Evolutionary conservation across 352 stramenopile genomes (phyloP), one percentile per base, ranked within the genome.

Genomic region (Pythium dissotocum): DNA sequence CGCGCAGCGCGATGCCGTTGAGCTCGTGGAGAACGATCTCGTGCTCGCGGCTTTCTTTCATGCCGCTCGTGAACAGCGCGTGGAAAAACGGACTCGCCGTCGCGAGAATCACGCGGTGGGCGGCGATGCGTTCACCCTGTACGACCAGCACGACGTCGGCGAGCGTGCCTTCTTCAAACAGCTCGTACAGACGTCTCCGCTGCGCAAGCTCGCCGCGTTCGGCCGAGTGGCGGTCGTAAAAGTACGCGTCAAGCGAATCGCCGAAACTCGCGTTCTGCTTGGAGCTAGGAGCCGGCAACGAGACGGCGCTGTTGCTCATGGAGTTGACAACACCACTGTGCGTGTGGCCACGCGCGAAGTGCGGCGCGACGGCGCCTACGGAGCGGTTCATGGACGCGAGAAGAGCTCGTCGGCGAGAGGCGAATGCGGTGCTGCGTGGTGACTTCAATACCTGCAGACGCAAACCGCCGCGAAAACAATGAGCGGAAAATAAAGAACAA

Each of bases 31-130:
- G 70, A n/a, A 83, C 75, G 58, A 93, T 72, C 42, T 76, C 63
- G 18, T 69, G 62, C 26, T 67, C 72, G 18, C 32, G 62, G 7
- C 75, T 83, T 61, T 93, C 85, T 35, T 81, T 80, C 85, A 93
- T 90, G 40, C 85, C 85, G 73, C 72, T 83, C 1, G 83, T 93
- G 67, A 93, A 93, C 6, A 93, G 71, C 48, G 85, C 85, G 58
- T 80, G 73, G 65, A 93, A 93, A 60, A 90, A 93, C 13, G 82
- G 81, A 61, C 83, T 90, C 24, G 79, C 78, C 2, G 73, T 72
- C 42, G 83, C 83, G 7, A 93, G 69, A 35, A 93, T 68, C 28
- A 93, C 71, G 46, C 85, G 81, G 59, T 93, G 85, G 4, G 80
- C 85, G 10, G 75, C 72, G 30, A 91, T 72, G 28, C 73, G 49